Conservation (phyloP, 129 eudicot genomes). For the Chrysanthemum makinoi region DNA sequence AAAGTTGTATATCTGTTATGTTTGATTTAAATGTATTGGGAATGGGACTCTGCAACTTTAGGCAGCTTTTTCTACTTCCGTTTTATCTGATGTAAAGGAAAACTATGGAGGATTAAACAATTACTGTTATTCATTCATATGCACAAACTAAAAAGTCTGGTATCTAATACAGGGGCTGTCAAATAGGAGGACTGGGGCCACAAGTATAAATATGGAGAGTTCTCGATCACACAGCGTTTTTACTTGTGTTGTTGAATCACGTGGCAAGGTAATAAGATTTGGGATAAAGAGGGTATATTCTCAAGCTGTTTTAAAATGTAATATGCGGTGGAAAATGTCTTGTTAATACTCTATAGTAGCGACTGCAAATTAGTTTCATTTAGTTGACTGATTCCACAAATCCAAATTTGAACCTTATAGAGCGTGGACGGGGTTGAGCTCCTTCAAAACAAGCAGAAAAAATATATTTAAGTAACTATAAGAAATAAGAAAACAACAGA, state of each 20-base stretch:
- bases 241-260: constrained; percentile 96
- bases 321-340: too few species aligned
- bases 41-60: background rate
- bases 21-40: background rate
- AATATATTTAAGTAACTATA: too few species aligned
- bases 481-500: too few species aligned
- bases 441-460: constrained; percentile 79
- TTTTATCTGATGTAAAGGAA: background rate
- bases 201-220: constrained; percentile 91
- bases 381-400: too few species aligned
- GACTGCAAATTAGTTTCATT: background rate
- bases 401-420: constrained; percentile 38
- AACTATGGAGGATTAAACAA: background rate
- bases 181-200: constrained; percentile 82
- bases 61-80: constrained; percentile 3
- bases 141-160: background rate
- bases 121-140: background rate
- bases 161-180: constrained; percentile 69
- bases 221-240: constrained; percentile 98
- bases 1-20: background rate
- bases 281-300: constrained; percentile 1
- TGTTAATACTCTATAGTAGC: background rate
- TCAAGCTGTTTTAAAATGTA: constrained; percentile 9
- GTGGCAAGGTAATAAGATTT: constrained; percentile 67
- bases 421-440: constrained; percentile 79